Conservation (phyloP, 371 early-diverging fungal species). For the Mucor velutinosus region DNA sequence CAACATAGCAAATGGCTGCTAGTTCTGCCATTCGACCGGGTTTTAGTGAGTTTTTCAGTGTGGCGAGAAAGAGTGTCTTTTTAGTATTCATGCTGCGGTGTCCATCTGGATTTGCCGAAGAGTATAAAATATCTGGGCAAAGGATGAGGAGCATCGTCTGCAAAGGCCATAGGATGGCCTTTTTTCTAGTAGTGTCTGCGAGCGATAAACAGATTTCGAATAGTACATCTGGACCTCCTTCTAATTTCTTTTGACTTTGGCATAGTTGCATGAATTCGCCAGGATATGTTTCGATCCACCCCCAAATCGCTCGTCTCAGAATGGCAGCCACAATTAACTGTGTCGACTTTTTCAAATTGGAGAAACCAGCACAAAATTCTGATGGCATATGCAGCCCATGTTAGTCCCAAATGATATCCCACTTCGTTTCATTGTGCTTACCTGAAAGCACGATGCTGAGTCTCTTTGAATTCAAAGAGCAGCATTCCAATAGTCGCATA, state of each 20-base stretch:
- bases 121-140: conserved; percentile 76
- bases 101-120: conserved; percentile 49
- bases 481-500: conserved; percentile 77
- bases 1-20: conserved; percentile 77
- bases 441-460: conserved; percentile 70
- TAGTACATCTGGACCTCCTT: conserved; percentile 76
- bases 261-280: conserved; percentile 75
- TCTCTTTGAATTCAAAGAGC: conserved; percentile 71
- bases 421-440: conserved; percentile 16
- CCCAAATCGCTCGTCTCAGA: conserved; percentile 82
- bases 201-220: conserved; percentile 76
- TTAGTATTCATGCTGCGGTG: conserved; percentile 38
- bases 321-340: conserved; percentile 72
- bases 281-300: conserved; percentile 86
- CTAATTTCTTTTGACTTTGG: conserved; percentile 71
- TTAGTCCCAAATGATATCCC: background rate
- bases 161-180: conserved; percentile 80
- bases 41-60: conserved; percentile 65
- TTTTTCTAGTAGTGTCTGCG: conserved; percentile 71
- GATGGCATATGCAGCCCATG: background rate
- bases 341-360: conserved; percentile 69
- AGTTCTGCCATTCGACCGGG: conserved; percentile 70
- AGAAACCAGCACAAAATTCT: conserved; percentile 68
- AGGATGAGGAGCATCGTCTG: conserved; percentile 80
- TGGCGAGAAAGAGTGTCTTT: conserved; percentile 70